These are phyloP conservation scores for Cylindrodendrum hubeiense DNA, from an alignment of 2,329 filamentous ascomycete genomes.

Conservation along the genomic window DNA sequence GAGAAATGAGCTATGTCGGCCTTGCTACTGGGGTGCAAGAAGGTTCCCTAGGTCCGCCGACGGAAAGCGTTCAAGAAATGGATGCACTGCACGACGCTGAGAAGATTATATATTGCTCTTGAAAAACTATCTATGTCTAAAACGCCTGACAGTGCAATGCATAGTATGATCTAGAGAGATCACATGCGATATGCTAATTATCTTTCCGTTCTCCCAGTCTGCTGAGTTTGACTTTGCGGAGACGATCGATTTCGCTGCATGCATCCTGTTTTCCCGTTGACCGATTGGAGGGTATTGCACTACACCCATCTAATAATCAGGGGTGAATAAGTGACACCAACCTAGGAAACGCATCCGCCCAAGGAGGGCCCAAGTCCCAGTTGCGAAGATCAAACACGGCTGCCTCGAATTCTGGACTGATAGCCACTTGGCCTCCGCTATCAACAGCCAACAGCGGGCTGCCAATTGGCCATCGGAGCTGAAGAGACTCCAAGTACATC, in stretches of 20 bases:
- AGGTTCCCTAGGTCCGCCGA: too few relatives aligned
- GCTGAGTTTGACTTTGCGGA: background rate
- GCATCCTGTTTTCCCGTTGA: background rate
- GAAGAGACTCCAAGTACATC: constrained; percentile 38
- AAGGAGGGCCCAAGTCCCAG: constrained; percentile 39
- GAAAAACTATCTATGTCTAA: background rate
- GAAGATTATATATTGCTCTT: too few relatives aligned
- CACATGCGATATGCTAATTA: background rate
- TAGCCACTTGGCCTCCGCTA: constrained; percentile 23
- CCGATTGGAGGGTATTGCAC: background rate
- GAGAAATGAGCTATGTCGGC: too few relatives aligned
- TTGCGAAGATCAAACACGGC: constrained; percentile 39
- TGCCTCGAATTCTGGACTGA: constrained; percentile 40
- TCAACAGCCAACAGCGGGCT: constrained; percentile 30
- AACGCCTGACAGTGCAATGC: background rate
- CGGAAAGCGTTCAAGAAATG: too few relatives aligned
- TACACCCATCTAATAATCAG: background rate
- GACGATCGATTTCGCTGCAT: background rate
- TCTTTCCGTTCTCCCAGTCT: too few relatives aligned
- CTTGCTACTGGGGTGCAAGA: too few relatives aligned
- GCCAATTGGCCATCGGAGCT: constrained; percentile 36
- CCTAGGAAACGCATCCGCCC: constrained; percentile 39
- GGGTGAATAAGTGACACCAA: constrained; percentile 33
- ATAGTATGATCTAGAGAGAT: background rate
- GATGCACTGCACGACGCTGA: too few relatives aligned